Evolutionary conservation across 441 rosid genomes (phyloP).

Genomic region (Adansonia rubrostipa): DNA sequence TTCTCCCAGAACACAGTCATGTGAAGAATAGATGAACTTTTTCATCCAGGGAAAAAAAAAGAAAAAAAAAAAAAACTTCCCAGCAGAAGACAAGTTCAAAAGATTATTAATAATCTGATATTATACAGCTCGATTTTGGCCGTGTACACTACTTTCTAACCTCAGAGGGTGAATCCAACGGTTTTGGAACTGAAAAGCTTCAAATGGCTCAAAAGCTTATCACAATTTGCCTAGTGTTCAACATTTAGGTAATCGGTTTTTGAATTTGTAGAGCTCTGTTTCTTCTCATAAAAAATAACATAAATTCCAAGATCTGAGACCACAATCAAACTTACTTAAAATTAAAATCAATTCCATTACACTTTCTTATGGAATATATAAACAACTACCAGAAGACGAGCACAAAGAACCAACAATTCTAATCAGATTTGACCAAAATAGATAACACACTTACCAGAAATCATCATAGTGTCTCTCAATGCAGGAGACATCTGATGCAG

Average conservation of each 20-base stretch:
- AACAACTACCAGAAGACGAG: not conserved
- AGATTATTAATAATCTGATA: not conserved
- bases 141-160: not conserved
- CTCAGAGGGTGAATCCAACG: not conserved
- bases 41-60: not conserved
- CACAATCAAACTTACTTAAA: not conserved
- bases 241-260: not conserved
- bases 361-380: not conserved
- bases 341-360: not conserved
- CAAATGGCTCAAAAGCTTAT: not conserved
- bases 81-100: not conserved
- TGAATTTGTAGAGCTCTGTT: not conserved
- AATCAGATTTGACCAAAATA: not conserved
- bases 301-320: not conserved
- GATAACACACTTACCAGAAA: slow-evolving; percentile 64
- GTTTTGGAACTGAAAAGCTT: not conserved
- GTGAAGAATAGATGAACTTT: not conserved
- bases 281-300: not conserved
- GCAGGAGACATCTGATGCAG: slow-evolving; percentile 95
- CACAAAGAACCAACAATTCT: not conserved
- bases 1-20: not conserved
- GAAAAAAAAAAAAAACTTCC: no score
- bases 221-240: not conserved
- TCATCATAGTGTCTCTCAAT: slow-evolving; percentile 90
- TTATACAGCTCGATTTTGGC: not conserved